These are phyloP conservation scores for Chrysophaeum taylorii DNA, from an alignment of 352 stramenopile species.

Conservation along the genomic window DNA sequence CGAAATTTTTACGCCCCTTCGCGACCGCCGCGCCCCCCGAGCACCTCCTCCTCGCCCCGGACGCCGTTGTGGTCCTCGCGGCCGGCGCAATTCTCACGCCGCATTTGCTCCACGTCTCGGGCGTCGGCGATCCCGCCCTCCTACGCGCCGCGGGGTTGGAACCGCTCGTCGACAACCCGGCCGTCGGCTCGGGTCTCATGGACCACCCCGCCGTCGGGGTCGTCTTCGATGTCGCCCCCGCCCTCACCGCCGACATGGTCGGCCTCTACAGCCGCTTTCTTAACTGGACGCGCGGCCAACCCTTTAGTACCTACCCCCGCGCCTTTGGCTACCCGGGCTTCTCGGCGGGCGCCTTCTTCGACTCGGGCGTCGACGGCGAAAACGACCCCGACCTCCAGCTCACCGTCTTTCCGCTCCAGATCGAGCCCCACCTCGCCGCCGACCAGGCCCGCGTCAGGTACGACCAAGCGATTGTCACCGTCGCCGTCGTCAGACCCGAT, in stretches of 20 bases:
- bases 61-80: constrained; percentile 51
- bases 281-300: background rate
- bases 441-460: constrained; percentile 30
- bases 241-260: constrained; percentile 38
- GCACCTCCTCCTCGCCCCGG: background rate
- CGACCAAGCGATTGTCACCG: constrained; percentile 60
- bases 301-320: background rate
- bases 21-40: too few species aligned
- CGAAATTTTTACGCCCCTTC: too few species aligned
- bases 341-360: constrained; percentile 58
- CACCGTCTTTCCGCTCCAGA: constrained; percentile 68
- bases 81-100: constrained; percentile 69
- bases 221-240: constrained; percentile 41
- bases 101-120: constrained; percentile 62
- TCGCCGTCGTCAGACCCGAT: constrained; percentile 55
- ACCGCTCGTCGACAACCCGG: constrained; percentile 52
- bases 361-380: constrained; percentile 27
- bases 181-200: constrained; percentile 71
- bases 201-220: constrained; percentile 68
- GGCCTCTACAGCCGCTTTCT: constrained; percentile 26
- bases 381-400: constrained; percentile 63
- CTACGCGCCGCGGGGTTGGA: constrained; percentile 44
- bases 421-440: constrained; percentile 51
- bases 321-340: constrained; percentile 46
- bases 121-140: constrained; percentile 33